Evolutionary conservation across 805 yeast species (phyloP).

Genomic region (Candida railenensis): DNA sequence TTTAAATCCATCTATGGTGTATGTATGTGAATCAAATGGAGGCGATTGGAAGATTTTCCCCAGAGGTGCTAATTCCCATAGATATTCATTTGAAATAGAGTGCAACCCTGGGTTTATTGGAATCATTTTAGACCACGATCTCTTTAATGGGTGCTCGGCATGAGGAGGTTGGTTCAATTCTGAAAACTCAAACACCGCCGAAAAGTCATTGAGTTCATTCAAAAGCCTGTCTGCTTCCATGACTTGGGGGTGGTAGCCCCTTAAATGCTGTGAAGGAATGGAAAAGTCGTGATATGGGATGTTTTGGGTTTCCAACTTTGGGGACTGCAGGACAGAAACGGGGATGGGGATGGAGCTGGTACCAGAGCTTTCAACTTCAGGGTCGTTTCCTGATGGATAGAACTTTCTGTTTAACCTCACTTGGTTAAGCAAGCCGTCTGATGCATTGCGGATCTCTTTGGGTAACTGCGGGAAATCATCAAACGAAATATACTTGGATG

Average conservation of each 20-base stretch:
- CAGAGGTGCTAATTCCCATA: slow-evolving; percentile 39
- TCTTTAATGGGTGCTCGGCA: slow-evolving; percentile 39
- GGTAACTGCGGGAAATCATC: slow-evolving; percentile 33
- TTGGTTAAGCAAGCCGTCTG: slow-evolving; percentile 8
- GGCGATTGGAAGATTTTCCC: slow-evolving; percentile 32
- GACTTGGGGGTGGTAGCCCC: slow-evolving; percentile 12
- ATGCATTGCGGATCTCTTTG: slow-evolving; percentile 12
- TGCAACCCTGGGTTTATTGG: slow-evolving; percentile 32
- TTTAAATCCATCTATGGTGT: slow-evolving; percentile 24
- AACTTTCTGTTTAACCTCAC: slow-evolving; percentile 1
- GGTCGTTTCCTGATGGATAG: background rate
- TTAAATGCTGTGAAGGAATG: slow-evolving; percentile 25
- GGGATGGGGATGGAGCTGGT: background rate
- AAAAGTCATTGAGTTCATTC: slow-evolving; percentile 14
- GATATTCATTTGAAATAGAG: slow-evolving; percentile 37
- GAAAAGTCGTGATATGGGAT: slow-evolving; percentile 17
- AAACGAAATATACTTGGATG: slow-evolving; percentile 23
- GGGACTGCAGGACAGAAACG: background rate
- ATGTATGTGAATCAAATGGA: slow-evolving; percentile 28
- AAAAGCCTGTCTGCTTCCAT: slow-evolving; percentile 24
- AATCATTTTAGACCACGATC: slow-evolving; percentile 39
- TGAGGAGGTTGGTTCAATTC: slow-evolving; percentile 18
- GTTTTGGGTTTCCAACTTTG: background rate
- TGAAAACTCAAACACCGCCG: slow-evolving; percentile 1
- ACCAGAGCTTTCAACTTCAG: background rate